Conservation (phyloP, 371 early-diverging fungal species). For the Entomophthora muscae region DNA sequence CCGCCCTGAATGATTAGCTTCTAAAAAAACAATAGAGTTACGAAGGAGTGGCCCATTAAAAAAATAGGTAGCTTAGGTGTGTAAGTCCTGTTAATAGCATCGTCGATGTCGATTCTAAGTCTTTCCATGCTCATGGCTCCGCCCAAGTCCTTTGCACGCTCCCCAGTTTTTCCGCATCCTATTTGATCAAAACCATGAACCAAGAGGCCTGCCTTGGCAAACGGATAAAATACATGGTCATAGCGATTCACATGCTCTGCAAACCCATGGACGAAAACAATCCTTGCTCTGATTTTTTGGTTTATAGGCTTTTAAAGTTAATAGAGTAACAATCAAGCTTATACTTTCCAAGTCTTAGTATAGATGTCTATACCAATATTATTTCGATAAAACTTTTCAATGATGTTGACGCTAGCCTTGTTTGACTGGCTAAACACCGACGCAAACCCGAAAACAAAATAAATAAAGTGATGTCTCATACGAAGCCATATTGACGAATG, state of each 20-base stretch:
- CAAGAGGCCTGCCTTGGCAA: constrained; percentile 30
- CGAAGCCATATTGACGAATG: too few relatives aligned
- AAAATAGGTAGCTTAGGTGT: constrained; percentile 25
- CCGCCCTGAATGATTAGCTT: constrained; percentile 45
- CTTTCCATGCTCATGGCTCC: constrained; percentile 26
- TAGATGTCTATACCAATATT: constrained; percentile 18
- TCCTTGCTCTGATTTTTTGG: constrained; percentile 11
- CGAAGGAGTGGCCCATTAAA: constrained; percentile 45
- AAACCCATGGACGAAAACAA: constrained; percentile 42
- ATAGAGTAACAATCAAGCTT: background rate
- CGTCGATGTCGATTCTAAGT: constrained; percentile 27
- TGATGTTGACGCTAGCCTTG: too few relatives aligned
- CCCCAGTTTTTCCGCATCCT: constrained; percentile 40
- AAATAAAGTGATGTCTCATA: too few relatives aligned
- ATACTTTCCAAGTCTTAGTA: constrained; percentile 28
- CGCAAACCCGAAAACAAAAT: too few relatives aligned
- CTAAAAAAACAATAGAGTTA: constrained; percentile 16
- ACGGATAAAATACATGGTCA: constrained; percentile 25
- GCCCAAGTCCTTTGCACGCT: constrained; percentile 25
- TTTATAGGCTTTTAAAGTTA: background rate
- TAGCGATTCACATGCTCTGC: constrained; percentile 43
- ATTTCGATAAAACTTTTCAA: background rate
- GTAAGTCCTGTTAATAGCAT: constrained; percentile 22
- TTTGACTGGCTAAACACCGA: too few relatives aligned
- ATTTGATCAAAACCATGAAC: constrained; percentile 39